Conservation (phyloP, 805 yeast species). For the Starmerella tilneyi region DNA sequence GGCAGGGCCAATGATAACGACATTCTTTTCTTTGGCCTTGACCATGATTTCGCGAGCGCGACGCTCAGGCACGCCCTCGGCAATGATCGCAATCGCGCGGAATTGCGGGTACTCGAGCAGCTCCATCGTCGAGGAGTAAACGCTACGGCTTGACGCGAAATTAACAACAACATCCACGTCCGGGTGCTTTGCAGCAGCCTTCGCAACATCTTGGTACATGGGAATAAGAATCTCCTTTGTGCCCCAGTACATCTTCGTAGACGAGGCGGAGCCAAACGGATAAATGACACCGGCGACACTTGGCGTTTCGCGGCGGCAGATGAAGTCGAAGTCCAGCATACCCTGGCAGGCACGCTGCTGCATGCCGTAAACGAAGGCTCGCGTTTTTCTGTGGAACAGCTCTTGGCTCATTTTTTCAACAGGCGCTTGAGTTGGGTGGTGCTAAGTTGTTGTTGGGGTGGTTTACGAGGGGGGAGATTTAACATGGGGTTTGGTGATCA, state of each 20-base stretch:
- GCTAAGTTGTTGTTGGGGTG: slow-evolving; percentile 6
- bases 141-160: slow-evolving; percentile 40
- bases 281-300: slow-evolving; percentile 41
- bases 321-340: slow-evolving; percentile 40
- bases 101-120: slow-evolving; percentile 38
- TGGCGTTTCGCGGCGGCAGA: slow-evolving; percentile 38
- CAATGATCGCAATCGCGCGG: slow-evolving; percentile 40
- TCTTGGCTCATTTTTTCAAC: slow-evolving; percentile 24
- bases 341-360: slow-evolving; percentile 43
- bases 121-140: slow-evolving; percentile 40
- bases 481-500: slow-evolving; percentile 2
- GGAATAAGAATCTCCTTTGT: slow-evolving; percentile 40
- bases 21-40: slow-evolving; percentile 38
- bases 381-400: slow-evolving; percentile 36
- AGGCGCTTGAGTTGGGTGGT: slow-evolving; percentile 3
- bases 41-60: slow-evolving; percentile 39
- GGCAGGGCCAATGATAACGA: slow-evolving; percentile 40
- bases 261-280: slow-evolving; percentile 40
- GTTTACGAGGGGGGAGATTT: background rate
- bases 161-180: slow-evolving; percentile 41
- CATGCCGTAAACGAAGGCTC: slow-evolving; percentile 39
- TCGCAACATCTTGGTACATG: slow-evolving; percentile 37
- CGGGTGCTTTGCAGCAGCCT: slow-evolving; percentile 38
- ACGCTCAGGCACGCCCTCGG: slow-evolving; percentile 43
- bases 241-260: slow-evolving; percentile 42